Base-by-base conservation (phyloP, 371 early-diverging fungal species). In the Apophysomyces sp. region DNA sequence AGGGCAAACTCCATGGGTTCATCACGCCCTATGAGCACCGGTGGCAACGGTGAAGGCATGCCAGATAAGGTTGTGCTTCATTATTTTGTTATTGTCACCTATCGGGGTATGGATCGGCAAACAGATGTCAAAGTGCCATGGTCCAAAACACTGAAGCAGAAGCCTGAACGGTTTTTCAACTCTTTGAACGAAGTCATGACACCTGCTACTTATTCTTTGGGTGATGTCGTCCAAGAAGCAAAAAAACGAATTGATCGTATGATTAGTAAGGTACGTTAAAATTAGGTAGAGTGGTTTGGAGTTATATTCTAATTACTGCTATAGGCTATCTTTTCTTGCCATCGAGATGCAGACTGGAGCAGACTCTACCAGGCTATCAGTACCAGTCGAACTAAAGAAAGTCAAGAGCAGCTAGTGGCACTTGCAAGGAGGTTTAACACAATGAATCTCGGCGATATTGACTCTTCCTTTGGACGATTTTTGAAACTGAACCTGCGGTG, bases 261-360 rank as follows among this genome's bases (percentile, higher is more conserved):
- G 36, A 65, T 74, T 12, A 62, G 68, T 6, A 68, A 79, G 68
- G 80, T 76, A 27, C 28, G 9, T 28, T 32, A 3, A 8, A 52
- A 36, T 13, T 13, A 18, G 16, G 16, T 7, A 12, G n/a, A 8
- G 15, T 8, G 13, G 24, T 32, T 32, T 7, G 1, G 15, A 39
- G 13, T 54, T 3, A 30, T 54, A 2, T 34, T 13, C 13, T 26
- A 54, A 36, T 28, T 5, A n/a, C 32, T n/a, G n/a, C 15, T 31
- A 27, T 62, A 78, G 78, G 71, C 72, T 39, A 58, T 71, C 4
- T 52, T 63, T 44, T 55, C 39, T 16, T 71, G 63, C 32, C 73
- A 71, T 11, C 57, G 64, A 32, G 78, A 73, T 61, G 59, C 63
- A 8, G 71, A 69, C 32, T 78, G 78, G 78, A 74, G 71, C n/a